phyloP scores from a whole-genome alignment of 2,329 filamentous ascomycete species.

The Diaporthe ilicicola region DNA sequence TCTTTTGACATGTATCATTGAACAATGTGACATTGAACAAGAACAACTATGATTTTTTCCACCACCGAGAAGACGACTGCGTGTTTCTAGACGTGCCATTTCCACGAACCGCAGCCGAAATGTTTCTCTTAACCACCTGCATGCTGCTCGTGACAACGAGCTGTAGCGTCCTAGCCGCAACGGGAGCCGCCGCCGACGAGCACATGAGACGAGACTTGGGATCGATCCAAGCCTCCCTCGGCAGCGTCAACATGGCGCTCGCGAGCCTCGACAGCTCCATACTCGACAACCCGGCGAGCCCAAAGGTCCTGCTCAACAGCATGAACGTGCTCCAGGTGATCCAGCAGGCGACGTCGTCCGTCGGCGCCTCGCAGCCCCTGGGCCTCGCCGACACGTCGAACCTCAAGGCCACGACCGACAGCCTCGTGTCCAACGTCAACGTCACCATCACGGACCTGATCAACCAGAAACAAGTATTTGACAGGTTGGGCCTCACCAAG shows the following conservation, averaged over 20 bases:
- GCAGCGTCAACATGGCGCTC: not conserved
- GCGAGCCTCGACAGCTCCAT: slow-evolving; percentile 4
- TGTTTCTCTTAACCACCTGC: not conserved
- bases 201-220: not conserved
- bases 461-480: slow-evolving; percentile 50
- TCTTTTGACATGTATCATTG: not conserved
- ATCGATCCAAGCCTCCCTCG: not conserved
- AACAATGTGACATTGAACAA: not conserved
- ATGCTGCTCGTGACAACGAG: not conserved
- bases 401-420: not conserved
- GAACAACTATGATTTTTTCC: not conserved
- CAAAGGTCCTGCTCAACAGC: not conserved
- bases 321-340: not conserved
- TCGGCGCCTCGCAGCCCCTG: not conserved
- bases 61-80: not conserved
- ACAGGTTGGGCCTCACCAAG: slow-evolving; percentile 75
- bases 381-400: not conserved
- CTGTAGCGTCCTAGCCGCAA: not conserved
- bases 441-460: slow-evolving; percentile 59
- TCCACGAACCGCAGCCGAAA: not conserved
- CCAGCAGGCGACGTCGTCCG: not conserved
- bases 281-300: not conserved
- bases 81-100: not conserved
- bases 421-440: slow-evolving; percentile 9
- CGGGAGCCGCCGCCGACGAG: not conserved